Base-by-base conservation (phyloP, 257 asterid genomes). In the Schizonepeta tenuifolia region DNA sequence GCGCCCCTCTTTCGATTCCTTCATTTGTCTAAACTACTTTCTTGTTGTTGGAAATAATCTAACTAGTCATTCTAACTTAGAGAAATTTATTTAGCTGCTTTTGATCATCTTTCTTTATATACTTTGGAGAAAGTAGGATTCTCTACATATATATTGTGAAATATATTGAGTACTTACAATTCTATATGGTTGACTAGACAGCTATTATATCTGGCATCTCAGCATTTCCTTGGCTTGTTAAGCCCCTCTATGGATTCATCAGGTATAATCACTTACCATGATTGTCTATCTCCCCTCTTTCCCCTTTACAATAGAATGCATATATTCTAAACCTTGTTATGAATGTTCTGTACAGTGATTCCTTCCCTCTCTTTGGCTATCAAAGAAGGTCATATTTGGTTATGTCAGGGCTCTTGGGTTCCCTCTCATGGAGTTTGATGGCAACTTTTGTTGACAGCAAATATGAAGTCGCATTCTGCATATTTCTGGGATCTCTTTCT, bases 351-450 rank as follows among this genome's bases (percentile, higher is more conserved):
- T 62, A 14, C 83, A 95, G 99, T 72, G 98, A 95, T 77, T 95
- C 98, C 47, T 78, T 85, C 65, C 98, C 99, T 8, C 97, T 95
- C 50, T 92, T 86, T 85, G 99, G 99, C 77, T 95, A 92, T 74
- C 91, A 96, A 75, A 89, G 99, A 79, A 82, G 99, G 82, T 95
- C 99, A 58, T 95, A 95, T 86, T 84, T 95, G 87, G 97, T 92
- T 44, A 78, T 95, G 38, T 92, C 99, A 18, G 99, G 99, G 77
- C 91, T 95, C 62, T 82, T 95, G 41, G 99, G 99, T 73, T 95
- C 99, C 31, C 78, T 95, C 53, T 95, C 99, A 6, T 95, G 99
- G 99, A 80, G 79, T 77, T 86, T 95, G 85, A 92, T 95, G 99
- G 97, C 98, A 69, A 84, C 93, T 70, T 74, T 85, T 77, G 99